Evolutionary conservation across 1,284 basidiomycete species (phyloP).

Genomic region (Leccinum huronense): DNA sequence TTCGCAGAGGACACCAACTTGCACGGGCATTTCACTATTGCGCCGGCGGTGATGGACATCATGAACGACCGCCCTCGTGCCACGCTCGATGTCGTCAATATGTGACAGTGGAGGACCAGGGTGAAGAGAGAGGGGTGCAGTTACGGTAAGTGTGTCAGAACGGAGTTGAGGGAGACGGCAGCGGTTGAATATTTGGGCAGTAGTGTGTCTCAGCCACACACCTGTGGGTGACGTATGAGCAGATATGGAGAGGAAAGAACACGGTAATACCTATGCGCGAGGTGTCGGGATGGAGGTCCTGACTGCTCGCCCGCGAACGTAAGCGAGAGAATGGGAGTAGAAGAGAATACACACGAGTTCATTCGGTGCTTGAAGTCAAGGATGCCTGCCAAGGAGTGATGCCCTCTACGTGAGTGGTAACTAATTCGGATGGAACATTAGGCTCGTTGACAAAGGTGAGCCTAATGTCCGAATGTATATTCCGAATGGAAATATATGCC

Average conservation of each 20-base stretch:
- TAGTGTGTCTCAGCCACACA: slow-evolving; percentile 61
- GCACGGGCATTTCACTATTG: slow-evolving; percentile 53
- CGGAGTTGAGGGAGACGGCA: slow-evolving; percentile 67
- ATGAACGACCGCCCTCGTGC: slow-evolving; percentile 62
- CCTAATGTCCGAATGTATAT: slow-evolving; percentile 40
- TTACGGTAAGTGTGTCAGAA: slow-evolving; percentile 61
- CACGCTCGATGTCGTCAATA: slow-evolving; percentile 62
- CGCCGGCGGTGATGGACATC: slow-evolving; percentile 63
- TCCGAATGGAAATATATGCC: neutral
- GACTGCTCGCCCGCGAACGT: slow-evolving; percentile 36
- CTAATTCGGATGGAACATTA: slow-evolving; percentile 47
- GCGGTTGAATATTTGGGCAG: slow-evolving; percentile 71
- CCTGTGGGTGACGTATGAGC: slow-evolving; percentile 39
- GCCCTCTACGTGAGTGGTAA: slow-evolving; percentile 42
- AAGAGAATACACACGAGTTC: slow-evolving; percentile 47
- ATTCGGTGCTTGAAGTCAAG: slow-evolving; percentile 78
- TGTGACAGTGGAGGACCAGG: slow-evolving; percentile 49
- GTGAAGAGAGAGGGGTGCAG: slow-evolving; percentile 43
- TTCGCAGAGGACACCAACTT: slow-evolving; percentile 79
- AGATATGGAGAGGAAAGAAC: neutral
- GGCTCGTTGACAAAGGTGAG: slow-evolving; percentile 75
- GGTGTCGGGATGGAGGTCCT: slow-evolving; percentile 55
- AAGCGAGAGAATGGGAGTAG: slow-evolving; percentile 4
- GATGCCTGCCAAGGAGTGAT: slow-evolving; percentile 82
- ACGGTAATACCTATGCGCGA: slow-evolving; percentile 49